Conservation (phyloP, 495 filamentous ascomycete genomes). For the Penicillium egyptiacum region DNA sequence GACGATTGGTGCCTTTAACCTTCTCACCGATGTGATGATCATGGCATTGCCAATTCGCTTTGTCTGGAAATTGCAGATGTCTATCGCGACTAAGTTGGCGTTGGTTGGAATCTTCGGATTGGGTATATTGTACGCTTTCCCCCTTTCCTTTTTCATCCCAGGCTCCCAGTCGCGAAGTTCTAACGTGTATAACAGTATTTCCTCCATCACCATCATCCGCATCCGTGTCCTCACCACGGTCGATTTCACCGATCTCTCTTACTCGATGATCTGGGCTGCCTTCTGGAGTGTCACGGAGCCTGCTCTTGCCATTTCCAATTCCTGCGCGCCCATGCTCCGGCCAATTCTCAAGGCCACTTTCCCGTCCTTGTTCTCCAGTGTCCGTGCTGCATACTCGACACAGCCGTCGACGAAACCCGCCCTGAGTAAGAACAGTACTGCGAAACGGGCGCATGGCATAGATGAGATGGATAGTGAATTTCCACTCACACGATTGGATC, state of each 20-base stretch:
- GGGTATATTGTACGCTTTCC: conserved; percentile 20
- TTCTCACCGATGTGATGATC: conserved; percentile 45
- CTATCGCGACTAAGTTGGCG: conserved; percentile 20
- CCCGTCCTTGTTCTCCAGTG: conserved; percentile 18
- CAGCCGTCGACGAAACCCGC: conserved; percentile 9
- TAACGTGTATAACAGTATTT: conserved; percentile 16
- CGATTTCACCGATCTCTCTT: conserved; percentile 23
- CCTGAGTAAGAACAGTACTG: conserved; percentile 11
- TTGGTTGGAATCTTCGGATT: conserved; percentile 24
- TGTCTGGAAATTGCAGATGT: conserved; percentile 39
- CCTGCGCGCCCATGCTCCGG: conserved; percentile 29
- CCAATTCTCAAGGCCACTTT: conserved; percentile 22
- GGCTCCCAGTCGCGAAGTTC: not conserved
- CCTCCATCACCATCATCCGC: conserved; percentile 28
- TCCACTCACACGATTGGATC: conserved; percentile 16
- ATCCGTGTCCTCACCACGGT: conserved; percentile 24
- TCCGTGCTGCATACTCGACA: conserved; percentile 15
- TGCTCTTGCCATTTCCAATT: conserved; percentile 22
- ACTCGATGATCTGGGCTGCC: conserved; percentile 31
- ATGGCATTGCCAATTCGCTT: conserved; percentile 42
- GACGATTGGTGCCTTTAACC: conserved; percentile 32
- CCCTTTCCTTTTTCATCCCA: not conserved
- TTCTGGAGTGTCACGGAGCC: conserved; percentile 30
- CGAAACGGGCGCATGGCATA: conserved; percentile 17
- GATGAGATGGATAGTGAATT: conserved; percentile 21